These are phyloP conservation scores for Umbelopsis vinacea DNA, from an alignment of 192 early-diverging fungal species.

Conservation along the genomic window DNA sequence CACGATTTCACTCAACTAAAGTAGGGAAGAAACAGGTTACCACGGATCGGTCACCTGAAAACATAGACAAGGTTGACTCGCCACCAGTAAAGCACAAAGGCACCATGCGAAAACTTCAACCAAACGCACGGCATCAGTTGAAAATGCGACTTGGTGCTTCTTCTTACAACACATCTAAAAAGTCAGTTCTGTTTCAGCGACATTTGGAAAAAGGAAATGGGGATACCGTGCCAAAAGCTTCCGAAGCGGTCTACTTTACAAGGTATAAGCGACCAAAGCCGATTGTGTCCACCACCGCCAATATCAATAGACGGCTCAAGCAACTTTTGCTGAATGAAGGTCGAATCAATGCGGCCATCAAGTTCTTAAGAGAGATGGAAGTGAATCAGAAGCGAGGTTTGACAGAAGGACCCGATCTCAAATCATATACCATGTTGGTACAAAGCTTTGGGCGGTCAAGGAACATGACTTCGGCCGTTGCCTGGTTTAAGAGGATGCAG, in stretches of 20 bases:
- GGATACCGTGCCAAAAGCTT: neutral
- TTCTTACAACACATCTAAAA: conserved; percentile 5
- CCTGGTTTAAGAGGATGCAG: conserved; percentile 39
- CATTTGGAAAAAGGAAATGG: neutral
- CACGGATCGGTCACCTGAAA: neutral
- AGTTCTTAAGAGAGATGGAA: conserved; percentile 32
- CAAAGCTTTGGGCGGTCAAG: conserved; percentile 22
- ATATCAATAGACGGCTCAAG: neutral
- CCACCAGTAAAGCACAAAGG: neutral
- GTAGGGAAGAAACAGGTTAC: neutral
- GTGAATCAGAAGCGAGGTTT: neutral
- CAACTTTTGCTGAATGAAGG: conserved; percentile 15
- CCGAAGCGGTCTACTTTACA: conserved; percentile 13
- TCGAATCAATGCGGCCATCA: conserved; percentile 27
- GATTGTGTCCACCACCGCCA: neutral
- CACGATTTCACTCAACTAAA: conserved; percentile 6
- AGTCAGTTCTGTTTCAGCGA: conserved; percentile 13
- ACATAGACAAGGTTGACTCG: neutral
- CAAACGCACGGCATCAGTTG: conserved; percentile 11
- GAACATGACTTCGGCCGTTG: conserved; percentile 32
- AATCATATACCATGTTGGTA: conserved; percentile 38
- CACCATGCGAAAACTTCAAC: conserved; percentile 1
- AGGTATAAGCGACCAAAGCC: conserved; percentile 5
- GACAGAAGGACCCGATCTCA: conserved; percentile 23
- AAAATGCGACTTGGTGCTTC: neutral